Evolutionary conservation across 192 early-diverging fungal species (phyloP), one percentile per base, ranked within the genome.

Genomic region (Podila verticillata): DNA sequence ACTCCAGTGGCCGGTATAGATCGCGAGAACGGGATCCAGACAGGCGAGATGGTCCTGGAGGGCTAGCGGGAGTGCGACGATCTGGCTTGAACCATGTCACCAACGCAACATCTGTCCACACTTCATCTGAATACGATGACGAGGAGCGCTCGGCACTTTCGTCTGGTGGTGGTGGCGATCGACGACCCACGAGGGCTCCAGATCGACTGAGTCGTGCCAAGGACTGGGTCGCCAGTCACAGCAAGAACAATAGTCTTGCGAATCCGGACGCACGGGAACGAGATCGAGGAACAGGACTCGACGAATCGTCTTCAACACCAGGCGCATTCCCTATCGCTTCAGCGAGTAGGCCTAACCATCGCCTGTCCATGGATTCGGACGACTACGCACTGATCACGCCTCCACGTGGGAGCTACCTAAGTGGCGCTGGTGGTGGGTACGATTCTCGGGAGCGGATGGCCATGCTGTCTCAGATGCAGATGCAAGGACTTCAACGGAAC

Each of bases 191-290:
- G 24, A 9, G 7, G 1, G 32, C 32, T 7, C 65, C 77, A 0
- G 77, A 80, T 54, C 65, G 77, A 48, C 32, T 80, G 5, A 68
- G 65, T 51, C 47, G 77, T 48, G 77, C 77, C 30, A 80, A 80
- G 44, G 77, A 80, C 3, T 80, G 77, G 77, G 70, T 80, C 7
- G 77, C 77, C 4, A 72, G 26, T 19, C 68, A 79, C 28, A 71
- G 75, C 58, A 72, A 54, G 29, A 72, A 72, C n/a, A 68, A 72
- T 35, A 72, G 70, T 44, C 31, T 77, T 39, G 51, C 67, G 12
- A 64, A 48, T 24, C 65, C n/a, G 36, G 63, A 8, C 15, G 66
- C 71, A 28, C 65, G 69, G 19, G 77, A 64, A 5, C 47, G 44
- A 17, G 39, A 28, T 10, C 26, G 26, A 10, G 17, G 22, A 17